Evolutionary conservation across 1,284 basidiomycete genomes (phyloP).

Genomic region (Cryptococcus hybrid): DNA sequence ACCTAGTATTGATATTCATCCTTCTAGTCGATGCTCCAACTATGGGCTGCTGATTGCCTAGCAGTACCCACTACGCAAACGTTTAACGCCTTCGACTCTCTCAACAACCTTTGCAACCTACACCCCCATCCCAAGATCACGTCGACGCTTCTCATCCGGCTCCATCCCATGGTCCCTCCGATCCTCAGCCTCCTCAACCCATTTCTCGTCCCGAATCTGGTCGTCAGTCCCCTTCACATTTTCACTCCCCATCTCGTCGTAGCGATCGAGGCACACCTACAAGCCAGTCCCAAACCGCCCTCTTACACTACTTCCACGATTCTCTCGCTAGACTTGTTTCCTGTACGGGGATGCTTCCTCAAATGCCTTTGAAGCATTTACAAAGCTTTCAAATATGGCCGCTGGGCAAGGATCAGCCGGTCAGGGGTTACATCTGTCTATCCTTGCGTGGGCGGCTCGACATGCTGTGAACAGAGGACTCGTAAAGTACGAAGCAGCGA

Average conservation of each 20-base stretch:
- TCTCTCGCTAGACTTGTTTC: constrained; percentile 26
- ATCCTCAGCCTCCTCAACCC: background rate
- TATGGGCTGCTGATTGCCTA: constrained; percentile 34
- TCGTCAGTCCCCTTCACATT: constrained; percentile 3
- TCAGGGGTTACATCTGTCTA: constrained; percentile 29
- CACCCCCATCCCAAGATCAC: constrained; percentile 6
- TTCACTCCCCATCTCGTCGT: background rate
- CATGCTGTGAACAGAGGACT: constrained; percentile 37
- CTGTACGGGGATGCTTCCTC: constrained; percentile 20
- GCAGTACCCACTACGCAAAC: constrained; percentile 14
- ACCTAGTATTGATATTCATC: background rate
- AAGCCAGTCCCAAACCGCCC: constrained; percentile 9
- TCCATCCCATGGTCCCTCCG: background rate
- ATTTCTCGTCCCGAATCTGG: constrained; percentile 2
- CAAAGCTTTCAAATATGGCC: constrained; percentile 18
- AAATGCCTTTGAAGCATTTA: constrained; percentile 28
- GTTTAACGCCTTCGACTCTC: constrained; percentile 22
- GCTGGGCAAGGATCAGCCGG: constrained; percentile 14
- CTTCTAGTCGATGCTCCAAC: constrained; percentile 25
- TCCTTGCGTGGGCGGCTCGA: constrained; percentile 36
- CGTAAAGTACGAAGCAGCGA: constrained; percentile 31
- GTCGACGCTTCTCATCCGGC: background rate
- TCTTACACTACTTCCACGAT: constrained; percentile 26
- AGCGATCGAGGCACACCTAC: constrained; percentile 9
- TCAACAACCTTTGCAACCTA: constrained; percentile 15